A percentile compares a stretch with the other conserved stretches of the same genome.
These are phyloP conservation scores for Boletus rubropictus DNA, from an alignment of 768 basidiomycete genomes.

Conservation along the genomic window DNA sequence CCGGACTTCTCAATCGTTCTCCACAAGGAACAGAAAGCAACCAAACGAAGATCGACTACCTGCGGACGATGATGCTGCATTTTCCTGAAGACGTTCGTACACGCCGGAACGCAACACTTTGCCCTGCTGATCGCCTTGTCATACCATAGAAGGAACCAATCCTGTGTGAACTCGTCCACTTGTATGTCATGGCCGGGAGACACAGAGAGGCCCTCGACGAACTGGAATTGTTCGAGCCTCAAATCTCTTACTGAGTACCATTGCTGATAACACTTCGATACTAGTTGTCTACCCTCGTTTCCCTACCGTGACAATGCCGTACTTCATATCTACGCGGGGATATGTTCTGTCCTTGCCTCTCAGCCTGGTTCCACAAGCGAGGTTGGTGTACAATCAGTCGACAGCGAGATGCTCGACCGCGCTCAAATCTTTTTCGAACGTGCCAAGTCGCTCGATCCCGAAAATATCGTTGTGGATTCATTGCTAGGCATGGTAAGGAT, in stretches of 20 bases:
- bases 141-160: conserved; percentile 60
- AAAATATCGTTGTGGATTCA: conserved; percentile 45
- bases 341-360: conserved; percentile 61
- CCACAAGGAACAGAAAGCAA: conserved; percentile 24
- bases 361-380: conserved; percentile 28
- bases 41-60: conserved; percentile 47
- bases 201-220: conserved; percentile 76
- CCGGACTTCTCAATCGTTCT: conserved; percentile 46
- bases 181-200: conserved; percentile 51
- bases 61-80: conserved; percentile 69
- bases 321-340: conserved; percentile 78
- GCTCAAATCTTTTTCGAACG: conserved; percentile 62
- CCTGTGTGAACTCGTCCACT: conserved; percentile 67
- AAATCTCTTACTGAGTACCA: background rate
- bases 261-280: conserved; percentile 2
- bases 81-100: conserved; percentile 55
- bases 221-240: conserved; percentile 64
- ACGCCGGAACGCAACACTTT: conserved; percentile 1
- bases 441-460: conserved; percentile 53
- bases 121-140: conserved; percentile 10
- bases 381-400: conserved; percentile 15
- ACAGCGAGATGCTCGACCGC: conserved; percentile 40
- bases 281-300: conserved; percentile 79
- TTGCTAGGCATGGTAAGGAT: conserved; percentile 50
- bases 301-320: conserved; percentile 80